These are phyloP conservation scores for Penicillium crystallinum DNA, from an alignment of 495 filamentous ascomycete genomes.

Conservation along the genomic window DNA sequence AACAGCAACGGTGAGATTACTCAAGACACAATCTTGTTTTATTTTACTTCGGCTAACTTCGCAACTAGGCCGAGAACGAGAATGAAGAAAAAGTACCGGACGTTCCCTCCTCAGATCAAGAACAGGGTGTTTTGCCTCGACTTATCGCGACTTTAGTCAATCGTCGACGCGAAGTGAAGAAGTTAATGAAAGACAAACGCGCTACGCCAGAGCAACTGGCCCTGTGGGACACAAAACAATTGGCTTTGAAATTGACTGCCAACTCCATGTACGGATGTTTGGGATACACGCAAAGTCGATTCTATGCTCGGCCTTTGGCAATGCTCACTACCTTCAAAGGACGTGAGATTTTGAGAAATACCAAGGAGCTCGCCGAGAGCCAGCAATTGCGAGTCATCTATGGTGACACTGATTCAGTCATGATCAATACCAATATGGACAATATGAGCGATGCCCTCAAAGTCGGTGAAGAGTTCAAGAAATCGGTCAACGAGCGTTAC, in stretches of 20 bases:
- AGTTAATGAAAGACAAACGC: conserved; percentile 87
- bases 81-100: conserved; percentile 67
- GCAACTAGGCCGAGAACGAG: conserved; percentile 64
- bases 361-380: conserved; percentile 88
- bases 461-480: conserved; percentile 77
- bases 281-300: conserved; percentile 91
- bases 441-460: conserved; percentile 87
- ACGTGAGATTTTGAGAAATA: conserved; percentile 92
- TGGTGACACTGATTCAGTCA: conserved; percentile 98
- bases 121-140: conserved; percentile 75
- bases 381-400: conserved; percentile 90
- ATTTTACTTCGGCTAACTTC: conserved; percentile 8
- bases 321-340: conserved; percentile 96
- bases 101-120: conserved; percentile 62
- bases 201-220: conserved; percentile 82
- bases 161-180: conserved; percentile 85
- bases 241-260: conserved; percentile 92
- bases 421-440: conserved; percentile 98
- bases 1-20: conserved; percentile 49
- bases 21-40: not conserved
- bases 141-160: conserved; percentile 88
- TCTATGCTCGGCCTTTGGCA: conserved; percentile 91
- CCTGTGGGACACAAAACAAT: conserved; percentile 97
- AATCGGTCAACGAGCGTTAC: conserved; percentile 82
- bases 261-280: conserved; percentile 99